Base-by-base conservation (phyloP, 1,284 basidiomycete species). In the Ustilago shanxiensis region DNA sequence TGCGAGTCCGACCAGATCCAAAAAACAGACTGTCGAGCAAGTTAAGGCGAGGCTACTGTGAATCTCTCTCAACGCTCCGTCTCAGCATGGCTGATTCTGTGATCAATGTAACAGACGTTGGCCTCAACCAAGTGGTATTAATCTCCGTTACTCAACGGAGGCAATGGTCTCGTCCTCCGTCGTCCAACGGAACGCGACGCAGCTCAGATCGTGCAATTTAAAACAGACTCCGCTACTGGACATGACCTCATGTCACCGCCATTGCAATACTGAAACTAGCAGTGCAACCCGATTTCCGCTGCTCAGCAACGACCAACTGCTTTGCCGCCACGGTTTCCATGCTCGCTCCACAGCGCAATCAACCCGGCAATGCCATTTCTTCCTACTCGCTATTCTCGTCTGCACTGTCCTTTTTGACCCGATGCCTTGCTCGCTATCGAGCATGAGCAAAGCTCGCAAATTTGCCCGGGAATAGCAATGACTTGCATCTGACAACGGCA, bases 191-290 rank as follows among this genome's bases (percentile, higher is more conserved):
- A n/a, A n/a, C n/a, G n/a, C n/a, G n/a, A n/a, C n/a, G n/a, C n/a
- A n/a, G n/a, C n/a, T n/a, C n/a, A n/a, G n/a, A n/a, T n/a, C n/a
- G n/a, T n/a, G n/a, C n/a, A n/a, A n/a, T n/a, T n/a, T n/a, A 29
- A 31, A 51, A 51, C 49, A 51, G 28, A 51, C 28, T 51, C 49
- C 49, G 49, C 24, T 29, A 14, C 10, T 47, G n/a, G 4, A 24
- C 49, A 51, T 51, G 28, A 51, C 49, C 28, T 51, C 49, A 51
- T 29, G 10, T 51, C 49, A 51, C 26, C 16, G 49, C 49, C 31
- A 16, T 8, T 8, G 22, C 44, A 22, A 22, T 20, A 11, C 10
- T 47, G n/a, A n/a, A n/a, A n/a, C 44, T 20, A 47, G 11, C 10
- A 47, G 20, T 47, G 28, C 49, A 31, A 51, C 49, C 26, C 49